Percentiles rank a stretch among this genome's conserved stretches.
phyloP scores from a whole-genome alignment of 2,329 filamentous ascomycete genomes.

The Hypocrella siamensis region DNA sequence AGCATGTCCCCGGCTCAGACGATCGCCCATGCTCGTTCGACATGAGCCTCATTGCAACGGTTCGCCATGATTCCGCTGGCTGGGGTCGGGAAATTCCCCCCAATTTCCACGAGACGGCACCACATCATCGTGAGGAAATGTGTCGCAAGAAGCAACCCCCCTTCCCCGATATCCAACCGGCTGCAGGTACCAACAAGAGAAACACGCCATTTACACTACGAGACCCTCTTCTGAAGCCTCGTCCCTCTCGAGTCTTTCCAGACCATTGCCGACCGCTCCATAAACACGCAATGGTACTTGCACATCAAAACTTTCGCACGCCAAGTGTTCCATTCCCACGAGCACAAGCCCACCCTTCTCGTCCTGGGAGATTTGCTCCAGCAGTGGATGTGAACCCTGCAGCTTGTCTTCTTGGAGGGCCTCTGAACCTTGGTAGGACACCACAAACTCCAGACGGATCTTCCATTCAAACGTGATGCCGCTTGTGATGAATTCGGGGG shows the following conservation, averaged over 20 bases:
- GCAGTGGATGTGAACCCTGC: constrained; percentile 28
- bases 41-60: too few species aligned
- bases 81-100: too few species aligned
- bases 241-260: constrained; percentile 40
- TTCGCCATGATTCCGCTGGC: too few species aligned
- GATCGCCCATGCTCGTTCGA: too few species aligned
- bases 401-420: constrained; percentile 8
- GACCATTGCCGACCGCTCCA: constrained; percentile 40
- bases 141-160: too few species aligned
- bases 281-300: constrained; percentile 74
- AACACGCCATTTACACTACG: constrained; percentile 15
- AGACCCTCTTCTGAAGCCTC: constrained; percentile 33
- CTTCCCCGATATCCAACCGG: too few species aligned
- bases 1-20: too few species aligned
- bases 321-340: constrained; percentile 61
- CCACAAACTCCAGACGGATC: constrained; percentile 83
- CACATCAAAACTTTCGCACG: constrained; percentile 84
- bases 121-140: too few species aligned
- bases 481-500: constrained; percentile 83
- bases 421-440: constrained; percentile 36
- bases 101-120: too few species aligned
- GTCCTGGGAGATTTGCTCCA: constrained; percentile 67
- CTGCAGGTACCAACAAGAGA: too few species aligned
- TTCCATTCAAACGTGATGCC: constrained; percentile 82
- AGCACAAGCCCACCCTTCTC: constrained; percentile 60